Percentiles rank a stretch among this genome's conserved stretches.
phyloP scores from a whole-genome alignment of 345 rosid species.

The Ricinus communis region DNA sequence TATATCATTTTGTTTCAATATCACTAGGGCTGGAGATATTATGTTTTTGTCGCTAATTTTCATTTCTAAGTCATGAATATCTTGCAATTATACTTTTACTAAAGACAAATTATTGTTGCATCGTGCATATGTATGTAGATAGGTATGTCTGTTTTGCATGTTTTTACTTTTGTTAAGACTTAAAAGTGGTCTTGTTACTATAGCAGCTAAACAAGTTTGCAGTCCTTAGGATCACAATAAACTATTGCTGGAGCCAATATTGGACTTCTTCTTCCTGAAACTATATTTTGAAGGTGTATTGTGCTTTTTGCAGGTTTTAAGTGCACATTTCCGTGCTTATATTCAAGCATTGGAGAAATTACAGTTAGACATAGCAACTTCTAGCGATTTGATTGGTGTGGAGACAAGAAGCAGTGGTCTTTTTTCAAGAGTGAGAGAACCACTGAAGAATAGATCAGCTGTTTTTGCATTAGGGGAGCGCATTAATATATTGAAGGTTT shows the following conservation, averaged over 20 bases:
- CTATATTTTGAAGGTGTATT: not conserved
- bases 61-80: not conserved
- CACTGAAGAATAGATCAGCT: slow-evolving; percentile 86
- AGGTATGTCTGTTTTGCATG: too few species aligned
- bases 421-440: slow-evolving; percentile 86
- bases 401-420: slow-evolving; percentile 86
- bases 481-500: slow-evolving; percentile 86
- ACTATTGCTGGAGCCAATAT: not conserved
- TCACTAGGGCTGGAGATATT: too few species aligned
- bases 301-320: slow-evolving; percentile 70
- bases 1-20: too few species aligned
- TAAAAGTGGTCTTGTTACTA: not conserved
- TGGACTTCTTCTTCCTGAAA: not conserved
- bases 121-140: not conserved
- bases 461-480: slow-evolving; percentile 95
- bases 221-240: not conserved
- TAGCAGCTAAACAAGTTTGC: not conserved
- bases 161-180: too few species aligned
- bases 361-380: slow-evolving; percentile 93
- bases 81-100: not conserved
- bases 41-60: too few species aligned
- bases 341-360: slow-evolving; percentile 94
- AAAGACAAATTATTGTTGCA: not conserved
- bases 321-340: slow-evolving; percentile 98
- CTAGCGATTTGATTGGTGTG: slow-evolving; percentile 91